Evolutionary conservation across 495 filamentous ascomycete species (phyloP).

Genomic region (Aspergillus taichungensis): DNA sequence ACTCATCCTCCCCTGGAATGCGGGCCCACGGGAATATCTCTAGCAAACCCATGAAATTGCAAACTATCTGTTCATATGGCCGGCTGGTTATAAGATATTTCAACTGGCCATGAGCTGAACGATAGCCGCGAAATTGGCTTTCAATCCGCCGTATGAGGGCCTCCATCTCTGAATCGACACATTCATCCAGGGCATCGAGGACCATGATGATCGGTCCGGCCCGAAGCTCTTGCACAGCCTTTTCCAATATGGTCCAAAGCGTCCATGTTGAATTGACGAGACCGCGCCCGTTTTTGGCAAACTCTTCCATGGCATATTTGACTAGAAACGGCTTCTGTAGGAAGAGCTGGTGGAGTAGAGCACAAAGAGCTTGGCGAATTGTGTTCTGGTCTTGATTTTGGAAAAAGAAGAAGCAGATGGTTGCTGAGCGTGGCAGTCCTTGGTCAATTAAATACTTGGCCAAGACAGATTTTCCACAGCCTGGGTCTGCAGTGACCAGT

Average conservation of each 20-base stretch:
- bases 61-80: slow-evolving; percentile 17
- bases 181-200: background rate
- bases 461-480: slow-evolving; percentile 36
- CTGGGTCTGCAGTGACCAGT: slow-evolving; percentile 32
- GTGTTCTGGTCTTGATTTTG: slow-evolving; percentile 20
- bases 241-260: slow-evolving; percentile 23
- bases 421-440: slow-evolving; percentile 4
- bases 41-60: slow-evolving; percentile 4
- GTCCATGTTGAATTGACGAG: slow-evolving; percentile 7
- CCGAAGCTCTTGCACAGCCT: slow-evolving; percentile 3
- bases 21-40: slow-evolving; percentile 3
- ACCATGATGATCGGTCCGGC: background rate
- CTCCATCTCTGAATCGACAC: slow-evolving; percentile 1
- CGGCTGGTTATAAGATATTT: slow-evolving; percentile 27
- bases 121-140: background rate
- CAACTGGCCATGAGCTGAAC: background rate
- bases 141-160: slow-evolving; percentile 11
- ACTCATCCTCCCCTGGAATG: slow-evolving; percentile 15
- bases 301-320: slow-evolving; percentile 15
- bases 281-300: slow-evolving; percentile 1
- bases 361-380: slow-evolving; percentile 20
- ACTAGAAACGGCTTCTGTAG: slow-evolving; percentile 11
- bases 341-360: slow-evolving; percentile 23
- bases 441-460: slow-evolving; percentile 25
- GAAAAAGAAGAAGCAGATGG: slow-evolving; percentile 28